phyloP scores from a whole-genome alignment of 805 yeast species.

The Nakazawaea ambrosiae region DNA sequence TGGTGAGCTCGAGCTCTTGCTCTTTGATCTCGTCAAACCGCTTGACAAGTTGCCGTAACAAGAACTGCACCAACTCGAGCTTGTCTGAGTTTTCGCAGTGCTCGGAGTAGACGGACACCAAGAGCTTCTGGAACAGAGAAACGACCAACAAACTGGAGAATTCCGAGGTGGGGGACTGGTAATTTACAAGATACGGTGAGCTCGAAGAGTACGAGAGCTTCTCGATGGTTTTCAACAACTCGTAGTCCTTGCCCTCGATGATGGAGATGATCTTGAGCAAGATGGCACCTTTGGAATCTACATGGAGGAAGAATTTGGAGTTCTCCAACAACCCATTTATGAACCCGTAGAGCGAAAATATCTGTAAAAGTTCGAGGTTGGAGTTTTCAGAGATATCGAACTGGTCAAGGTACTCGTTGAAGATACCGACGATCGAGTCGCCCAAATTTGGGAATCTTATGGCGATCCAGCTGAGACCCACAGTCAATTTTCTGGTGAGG shows the following conservation, averaged over 20 bases:
- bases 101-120: neutral
- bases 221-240: slow-evolving; percentile 46
- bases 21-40: slow-evolving; percentile 3
- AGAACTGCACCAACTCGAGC: neutral
- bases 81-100: neutral
- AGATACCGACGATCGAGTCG: slow-evolving; percentile 14
- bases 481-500: slow-evolving; percentile 27
- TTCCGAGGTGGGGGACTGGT: slow-evolving; percentile 1
- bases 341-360: slow-evolving; percentile 31
- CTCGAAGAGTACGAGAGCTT: neutral
- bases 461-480: slow-evolving; percentile 21
- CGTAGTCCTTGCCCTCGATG: slow-evolving; percentile 34
- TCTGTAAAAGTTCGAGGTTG: slow-evolving; percentile 14
- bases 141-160: slow-evolving; percentile 4
- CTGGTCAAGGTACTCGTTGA: slow-evolving; percentile 19
- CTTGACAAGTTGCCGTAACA: slow-evolving; percentile 3
- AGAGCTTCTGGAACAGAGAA: slow-evolving; percentile 1
- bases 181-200: slow-evolving; percentile 1
- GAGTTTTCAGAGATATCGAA: neutral
- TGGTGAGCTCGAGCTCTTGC: slow-evolving; percentile 6
- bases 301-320: neutral
- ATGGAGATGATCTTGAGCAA: neutral
- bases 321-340: slow-evolving; percentile 22
- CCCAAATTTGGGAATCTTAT: slow-evolving; percentile 21
- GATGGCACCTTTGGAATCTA: neutral